Evolutionary conservation across 2,329 filamentous ascomycete genomes (phyloP).

Genomic region (Phaeophleospora eucalypticola): DNA sequence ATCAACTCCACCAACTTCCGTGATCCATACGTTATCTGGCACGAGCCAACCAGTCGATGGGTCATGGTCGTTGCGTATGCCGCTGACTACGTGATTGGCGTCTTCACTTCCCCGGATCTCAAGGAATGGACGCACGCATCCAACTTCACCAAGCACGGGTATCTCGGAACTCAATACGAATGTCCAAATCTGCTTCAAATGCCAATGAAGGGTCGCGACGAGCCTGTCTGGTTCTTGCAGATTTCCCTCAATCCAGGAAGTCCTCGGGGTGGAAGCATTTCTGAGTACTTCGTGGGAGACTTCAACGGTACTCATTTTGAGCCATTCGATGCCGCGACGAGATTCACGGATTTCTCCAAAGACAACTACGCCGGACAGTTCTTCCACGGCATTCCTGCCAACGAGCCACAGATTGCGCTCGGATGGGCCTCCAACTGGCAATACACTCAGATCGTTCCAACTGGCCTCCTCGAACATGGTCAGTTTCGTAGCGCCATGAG

Average conservation of each 20-base stretch:
- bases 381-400: constrained; percentile 46
- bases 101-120: constrained; percentile 59
- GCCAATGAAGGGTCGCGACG: constrained; percentile 43
- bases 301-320: constrained; percentile 64
- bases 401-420: constrained; percentile 44
- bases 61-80: constrained; percentile 55
- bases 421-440: constrained; percentile 60
- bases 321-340: constrained; percentile 38
- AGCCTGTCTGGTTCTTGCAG: constrained; percentile 43
- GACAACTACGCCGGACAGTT: constrained; percentile 57
- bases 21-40: constrained; percentile 62
- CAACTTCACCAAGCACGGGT: constrained; percentile 54
- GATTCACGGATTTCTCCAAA: constrained; percentile 32
- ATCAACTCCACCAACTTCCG: constrained; percentile 56
- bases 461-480: constrained; percentile 45
- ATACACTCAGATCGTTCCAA: constrained; percentile 52
- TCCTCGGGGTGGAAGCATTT: constrained; percentile 53
- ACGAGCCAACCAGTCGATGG: constrained; percentile 50
- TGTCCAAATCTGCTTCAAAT: constrained; percentile 60
- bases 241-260: constrained; percentile 57
- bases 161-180: constrained; percentile 57
- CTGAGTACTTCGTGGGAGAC: constrained; percentile 54
- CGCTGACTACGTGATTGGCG: constrained; percentile 53
- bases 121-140: constrained; percentile 55
- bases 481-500: constrained; percentile 51